Conservation (phyloP, 768 basidiomycete species). For the Lactarius vividus region DNA sequence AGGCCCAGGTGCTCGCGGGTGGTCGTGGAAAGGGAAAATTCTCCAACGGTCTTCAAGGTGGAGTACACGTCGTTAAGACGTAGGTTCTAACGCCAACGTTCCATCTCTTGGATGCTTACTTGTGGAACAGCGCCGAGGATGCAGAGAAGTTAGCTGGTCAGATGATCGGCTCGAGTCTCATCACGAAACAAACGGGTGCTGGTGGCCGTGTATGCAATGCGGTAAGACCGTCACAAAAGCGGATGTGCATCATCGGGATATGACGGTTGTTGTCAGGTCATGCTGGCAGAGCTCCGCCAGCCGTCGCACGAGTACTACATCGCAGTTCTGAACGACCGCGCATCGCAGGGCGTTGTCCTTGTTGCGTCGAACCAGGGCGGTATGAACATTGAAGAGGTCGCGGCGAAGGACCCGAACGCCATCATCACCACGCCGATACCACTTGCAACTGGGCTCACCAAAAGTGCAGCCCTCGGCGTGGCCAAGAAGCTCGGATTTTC, state of each 20-base stretch:
- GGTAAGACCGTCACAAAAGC: conserved; percentile 38
- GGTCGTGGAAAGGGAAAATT: conserved; percentile 98
- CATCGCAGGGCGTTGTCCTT: conserved; percentile 82
- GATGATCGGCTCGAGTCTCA: conserved; percentile 94
- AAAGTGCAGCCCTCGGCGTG: conserved; percentile 65
- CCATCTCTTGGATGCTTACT: conserved; percentile 16
- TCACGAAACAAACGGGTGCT: conserved; percentile 98
- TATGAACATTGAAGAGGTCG: conserved; percentile 99
- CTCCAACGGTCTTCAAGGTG: conserved; percentile 93
- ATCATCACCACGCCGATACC: conserved; percentile 95
- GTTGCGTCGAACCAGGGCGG: conserved; percentile 94
- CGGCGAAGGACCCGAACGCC: conserved; percentile 88
- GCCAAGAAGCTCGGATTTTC: conserved; percentile 93
- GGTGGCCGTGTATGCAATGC: conserved; percentile 93
- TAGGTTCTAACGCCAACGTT: conserved; percentile 35
- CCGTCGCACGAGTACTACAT: conserved; percentile 98
- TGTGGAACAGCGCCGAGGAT: conserved; percentile 65
- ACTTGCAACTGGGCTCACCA: conserved; percentile 76
- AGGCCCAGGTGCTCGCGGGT: conserved; percentile 98
- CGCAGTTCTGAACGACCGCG: conserved; percentile 94
- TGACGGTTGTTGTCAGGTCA: conserved; percentile 58
- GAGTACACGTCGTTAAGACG: conserved; percentile 93
- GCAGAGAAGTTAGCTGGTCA: conserved; percentile 83
- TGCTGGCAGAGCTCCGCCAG: conserved; percentile 94
- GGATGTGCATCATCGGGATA: background rate